A percentile compares a stretch with the other conserved stretches of the same genome.
Conservation (phyloP, 75 land plant genomes). For the Chamaecyparis obtusa region DNA sequence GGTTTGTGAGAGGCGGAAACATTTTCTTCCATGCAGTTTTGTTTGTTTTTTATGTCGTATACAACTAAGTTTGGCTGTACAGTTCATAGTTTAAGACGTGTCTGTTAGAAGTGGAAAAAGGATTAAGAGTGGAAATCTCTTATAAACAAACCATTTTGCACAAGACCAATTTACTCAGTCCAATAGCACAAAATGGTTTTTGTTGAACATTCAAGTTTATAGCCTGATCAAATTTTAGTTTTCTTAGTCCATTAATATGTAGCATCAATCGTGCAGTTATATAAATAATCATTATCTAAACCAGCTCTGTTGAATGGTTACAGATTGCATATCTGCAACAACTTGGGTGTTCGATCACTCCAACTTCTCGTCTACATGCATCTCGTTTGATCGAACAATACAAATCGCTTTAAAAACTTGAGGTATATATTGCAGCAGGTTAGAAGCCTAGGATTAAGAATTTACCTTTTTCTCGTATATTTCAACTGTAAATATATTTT, state of each 20-base stretch:
- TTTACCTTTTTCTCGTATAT: background rate
- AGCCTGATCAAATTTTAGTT: background rate
- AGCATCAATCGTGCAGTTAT: background rate
- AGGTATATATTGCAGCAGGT: background rate
- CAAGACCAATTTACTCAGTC: background rate
- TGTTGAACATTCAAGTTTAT: background rate
- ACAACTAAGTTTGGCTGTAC: background rate
- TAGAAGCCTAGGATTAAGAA: background rate
- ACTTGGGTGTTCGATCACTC: constrained; percentile 70
- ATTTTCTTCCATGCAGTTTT: background rate
- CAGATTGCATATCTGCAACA: constrained; percentile 64
- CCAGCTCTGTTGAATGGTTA: background rate
- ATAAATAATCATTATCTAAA: background rate
- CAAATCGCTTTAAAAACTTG: constrained; percentile 44
- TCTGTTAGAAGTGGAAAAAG: too few species aligned
- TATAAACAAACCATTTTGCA: background rate
- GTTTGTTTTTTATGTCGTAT: background rate
- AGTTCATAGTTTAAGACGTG: background rate
- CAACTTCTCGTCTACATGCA: constrained; percentile 83
- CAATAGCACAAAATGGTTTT: background rate
- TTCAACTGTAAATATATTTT: background rate
- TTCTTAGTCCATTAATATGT: background rate
- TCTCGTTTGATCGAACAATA: constrained; percentile 80
- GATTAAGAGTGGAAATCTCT: background rate
- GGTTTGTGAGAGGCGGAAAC: background rate